Base-by-base conservation (phyloP, 345 rosid genomes). In the Fremontodendron californicum region DNA sequence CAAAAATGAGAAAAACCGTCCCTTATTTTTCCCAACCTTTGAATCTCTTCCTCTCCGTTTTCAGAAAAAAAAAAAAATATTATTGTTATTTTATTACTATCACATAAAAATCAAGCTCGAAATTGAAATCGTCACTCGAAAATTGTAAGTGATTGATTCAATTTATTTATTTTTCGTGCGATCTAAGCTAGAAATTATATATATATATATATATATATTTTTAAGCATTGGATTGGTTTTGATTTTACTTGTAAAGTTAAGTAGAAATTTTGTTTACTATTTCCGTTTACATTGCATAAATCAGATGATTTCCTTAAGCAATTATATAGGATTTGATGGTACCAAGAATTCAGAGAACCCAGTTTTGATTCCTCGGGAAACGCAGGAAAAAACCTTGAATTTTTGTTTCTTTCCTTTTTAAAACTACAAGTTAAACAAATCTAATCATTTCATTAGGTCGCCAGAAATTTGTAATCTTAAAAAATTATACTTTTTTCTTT, bases 91-190 rank as follows among this genome's bases (percentile, higher is more conserved):
- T 42, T 39, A 21, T 70, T 9, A 18, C 0, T 48, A 9, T 27
- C 6, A 5, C 15, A 9, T 46, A 9, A 29, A 29, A 48, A 7
- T 29, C 74, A 62, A 62, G 9, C 52, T 52, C 21, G 39, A n/a
- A 68, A 61, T 55, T 49, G 37, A 54, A 46, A 15, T 9, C 21
- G 35, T 18, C 19, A 16, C 25, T 25, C 3, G 12, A 61, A 45
- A 35, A 67, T 49, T 25, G 84, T 81, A 68, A 83, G 87, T 80
- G 23, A n/a, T 60, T 33, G 64, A 27, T 76, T 57, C 37, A n/a
- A 45, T 57, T 27, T 42, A 21, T 68, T 13, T 6, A 9, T 8
- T 40, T 42, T 31, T 19, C 29, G 19, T 55, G 11, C 69, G 67
- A 78, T 78, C 73, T n/a, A 31, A 16, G 61, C 76, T 74, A 27